Conservation (phyloP, 176 grass and related monocot genomes). For the Eleusine coracana region DNA sequence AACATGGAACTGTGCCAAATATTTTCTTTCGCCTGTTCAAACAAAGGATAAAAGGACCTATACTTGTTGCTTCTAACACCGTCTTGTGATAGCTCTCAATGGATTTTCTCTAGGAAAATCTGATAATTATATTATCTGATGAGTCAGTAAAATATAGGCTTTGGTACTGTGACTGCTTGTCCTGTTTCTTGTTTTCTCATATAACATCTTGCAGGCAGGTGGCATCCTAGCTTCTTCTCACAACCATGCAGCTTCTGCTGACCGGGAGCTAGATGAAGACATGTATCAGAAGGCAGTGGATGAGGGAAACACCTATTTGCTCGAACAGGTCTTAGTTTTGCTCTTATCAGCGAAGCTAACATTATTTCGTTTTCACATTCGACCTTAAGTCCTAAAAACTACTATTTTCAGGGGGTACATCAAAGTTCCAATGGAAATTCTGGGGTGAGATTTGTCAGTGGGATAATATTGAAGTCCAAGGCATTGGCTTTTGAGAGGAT, state of each 20-base stretch:
- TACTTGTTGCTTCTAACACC: background rate
- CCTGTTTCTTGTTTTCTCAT: constrained; percentile 59
- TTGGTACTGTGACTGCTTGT: constrained; percentile 32
- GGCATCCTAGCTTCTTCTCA: constrained; percentile 91
- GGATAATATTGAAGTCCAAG: constrained; percentile 89
- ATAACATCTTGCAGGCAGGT: constrained; percentile 97
- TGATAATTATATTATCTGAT: constrained; percentile 24
- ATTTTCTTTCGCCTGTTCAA: constrained; percentile 20
- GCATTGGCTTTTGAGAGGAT: constrained; percentile 95
- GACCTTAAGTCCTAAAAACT: constrained; percentile 21
- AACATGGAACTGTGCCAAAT: constrained; percentile 10
- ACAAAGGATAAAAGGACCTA: constrained; percentile 17
- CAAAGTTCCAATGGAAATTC: constrained; percentile 62
- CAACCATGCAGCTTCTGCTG: constrained; percentile 75
- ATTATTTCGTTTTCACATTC: constrained; percentile 28
- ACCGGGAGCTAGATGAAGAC: constrained; percentile 87
- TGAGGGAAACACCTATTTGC: constrained; percentile 66
- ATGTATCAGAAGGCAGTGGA: constrained; percentile 68
- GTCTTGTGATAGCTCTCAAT: background rate
- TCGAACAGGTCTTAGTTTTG: constrained; percentile 78
- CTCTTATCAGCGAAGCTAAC: constrained; percentile 29
- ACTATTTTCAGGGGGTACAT: constrained; percentile 57
- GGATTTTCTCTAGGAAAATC: constrained; percentile 23
- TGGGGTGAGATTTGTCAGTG: constrained; percentile 94
- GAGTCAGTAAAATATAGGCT: constrained; percentile 1